phyloP scores from a whole-genome alignment of 164 flowering plant genomes.

The Vitis labrusca region DNA sequence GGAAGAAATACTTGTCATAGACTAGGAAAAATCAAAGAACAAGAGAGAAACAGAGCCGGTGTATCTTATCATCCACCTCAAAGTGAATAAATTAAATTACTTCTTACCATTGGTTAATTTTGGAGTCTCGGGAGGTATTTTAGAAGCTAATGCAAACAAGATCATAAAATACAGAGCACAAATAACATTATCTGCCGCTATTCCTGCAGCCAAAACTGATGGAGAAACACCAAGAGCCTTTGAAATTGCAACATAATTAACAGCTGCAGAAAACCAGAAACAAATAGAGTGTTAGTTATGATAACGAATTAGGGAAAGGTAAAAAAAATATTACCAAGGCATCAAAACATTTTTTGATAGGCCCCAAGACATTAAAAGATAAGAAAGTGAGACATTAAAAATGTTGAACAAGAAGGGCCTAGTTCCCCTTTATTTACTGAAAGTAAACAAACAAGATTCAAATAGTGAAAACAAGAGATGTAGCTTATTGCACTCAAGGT shows the following conservation, averaged over 20 bases:
- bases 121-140: conserved; percentile 65
- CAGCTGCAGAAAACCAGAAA: conserved; percentile 44
- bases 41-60: neutral
- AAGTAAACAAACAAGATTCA: no score
- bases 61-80: neutral
- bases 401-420: neutral
- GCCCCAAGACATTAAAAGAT: neutral
- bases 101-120: conserved; percentile 41
- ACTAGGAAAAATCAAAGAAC: neutral
- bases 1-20: neutral
- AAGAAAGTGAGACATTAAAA: neutral
- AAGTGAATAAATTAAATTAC: neutral
- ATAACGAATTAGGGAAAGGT: neutral
- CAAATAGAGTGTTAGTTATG: conserved; percentile 7
- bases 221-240: conserved; percentile 78
- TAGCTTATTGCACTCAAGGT: neutral
- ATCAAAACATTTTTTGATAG: neutral
- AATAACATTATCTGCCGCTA: conserved; percentile 91
- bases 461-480: no score
- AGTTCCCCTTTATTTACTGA: no score
- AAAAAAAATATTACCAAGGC: neutral
- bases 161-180: conserved; percentile 72
- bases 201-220: conserved; percentile 84
- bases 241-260: conserved; percentile 83
- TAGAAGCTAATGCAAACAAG: conserved; percentile 79